Evolutionary conservation across 306 rosid species (phyloP).

Genomic region (Vigna reflexopilosa): DNA sequence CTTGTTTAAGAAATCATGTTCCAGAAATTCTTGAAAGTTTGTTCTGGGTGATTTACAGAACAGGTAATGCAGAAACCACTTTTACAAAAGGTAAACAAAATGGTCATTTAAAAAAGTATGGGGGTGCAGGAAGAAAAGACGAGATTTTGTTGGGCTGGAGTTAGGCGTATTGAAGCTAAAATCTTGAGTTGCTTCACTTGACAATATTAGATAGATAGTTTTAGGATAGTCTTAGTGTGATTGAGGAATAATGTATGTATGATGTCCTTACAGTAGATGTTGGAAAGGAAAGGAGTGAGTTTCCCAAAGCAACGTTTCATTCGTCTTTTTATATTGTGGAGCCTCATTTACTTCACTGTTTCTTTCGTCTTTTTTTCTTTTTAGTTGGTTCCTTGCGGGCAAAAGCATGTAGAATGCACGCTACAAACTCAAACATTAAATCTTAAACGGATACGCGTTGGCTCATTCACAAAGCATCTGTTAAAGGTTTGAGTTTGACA

Average conservation of each 20-base stretch:
- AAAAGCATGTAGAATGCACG: constrained; percentile 44
- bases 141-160: not conserved
- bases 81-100: too few species aligned
- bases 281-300: constrained; percentile 28
- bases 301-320: constrained; percentile 33
- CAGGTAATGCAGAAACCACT: too few species aligned
- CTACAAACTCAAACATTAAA: constrained; percentile 33
- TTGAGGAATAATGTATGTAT: constrained; percentile 3
- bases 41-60: too few species aligned
- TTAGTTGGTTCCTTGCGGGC: constrained; percentile 39
- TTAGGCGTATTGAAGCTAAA: not conserved
- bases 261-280: not conserved
- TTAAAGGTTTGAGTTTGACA: constrained; percentile 18
- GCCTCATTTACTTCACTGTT: constrained; percentile 22
- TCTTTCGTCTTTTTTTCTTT: not conserved
- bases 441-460: constrained; percentile 5
- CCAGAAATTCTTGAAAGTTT: too few species aligned
- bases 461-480: constrained; percentile 14
- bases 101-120: too few species aligned
- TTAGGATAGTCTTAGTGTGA: not conserved
- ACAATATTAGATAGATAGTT: constrained; percentile 15
- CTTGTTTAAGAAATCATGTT: too few species aligned
- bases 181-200: constrained; percentile 15
- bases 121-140: too few species aligned
- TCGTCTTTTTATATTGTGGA: not conserved